Percentiles rank a stretch among this genome's conserved stretches.
Evolutionary conservation across 1,139 yeast genomes (phyloP).

Genomic region (Yamadazyma epiphylla): DNA sequence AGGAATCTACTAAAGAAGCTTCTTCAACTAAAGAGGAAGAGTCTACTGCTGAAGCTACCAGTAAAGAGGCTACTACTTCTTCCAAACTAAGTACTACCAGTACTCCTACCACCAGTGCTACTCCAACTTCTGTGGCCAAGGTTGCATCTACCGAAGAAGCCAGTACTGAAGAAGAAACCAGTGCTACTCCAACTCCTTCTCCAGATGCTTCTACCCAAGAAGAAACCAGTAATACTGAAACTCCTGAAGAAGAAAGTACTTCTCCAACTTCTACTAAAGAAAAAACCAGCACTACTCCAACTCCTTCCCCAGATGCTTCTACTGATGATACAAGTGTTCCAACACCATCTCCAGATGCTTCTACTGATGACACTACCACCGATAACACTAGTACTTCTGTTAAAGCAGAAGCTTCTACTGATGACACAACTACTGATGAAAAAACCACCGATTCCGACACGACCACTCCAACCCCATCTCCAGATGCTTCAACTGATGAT

Average conservation of each 20-base stretch:
- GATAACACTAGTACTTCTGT: too few species aligned
- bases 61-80: neutral
- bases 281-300: neutral
- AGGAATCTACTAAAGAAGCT: neutral
- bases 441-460: neutral
- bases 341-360: constrained; percentile 2
- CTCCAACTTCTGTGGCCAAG: too few species aligned
- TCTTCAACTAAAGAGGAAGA: neutral
- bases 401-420: too few species aligned
- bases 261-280: neutral
- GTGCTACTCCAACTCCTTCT: neutral
- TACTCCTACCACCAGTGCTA: constrained; percentile 4
- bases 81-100: constrained; percentile 5
- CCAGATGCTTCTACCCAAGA: constrained; percentile 1
- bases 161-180: neutral
- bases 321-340: constrained; percentile 5
- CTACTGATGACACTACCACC: constrained; percentile 3
- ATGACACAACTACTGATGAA: neutral
- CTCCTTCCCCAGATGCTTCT: neutral
- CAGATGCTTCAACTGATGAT: constrained; percentile 3
- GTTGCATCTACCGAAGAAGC: constrained; percentile 1
- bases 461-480: constrained; percentile 1
- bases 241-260: too few species aligned
- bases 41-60: neutral
- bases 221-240: constrained; percentile 2